Percentiles rank a stretch among this genome's conserved stretches.
phyloP scores from a whole-genome alignment of 352 stramenopile genomes.

The Pythium volutum region DNA sequence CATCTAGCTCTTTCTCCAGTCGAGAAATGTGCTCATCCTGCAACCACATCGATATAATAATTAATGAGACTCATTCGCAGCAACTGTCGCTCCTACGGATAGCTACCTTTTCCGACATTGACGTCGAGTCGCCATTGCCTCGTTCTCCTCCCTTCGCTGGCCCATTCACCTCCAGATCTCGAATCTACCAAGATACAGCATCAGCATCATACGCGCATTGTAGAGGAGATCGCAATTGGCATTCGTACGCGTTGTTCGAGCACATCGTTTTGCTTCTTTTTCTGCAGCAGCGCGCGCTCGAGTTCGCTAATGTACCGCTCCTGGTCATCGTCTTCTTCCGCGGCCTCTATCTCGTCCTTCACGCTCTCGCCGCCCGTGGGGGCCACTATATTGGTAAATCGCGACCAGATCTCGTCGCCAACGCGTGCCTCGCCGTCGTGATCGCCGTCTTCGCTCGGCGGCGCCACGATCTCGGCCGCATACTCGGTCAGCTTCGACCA shows the following conservation, averaged over 20 bases:
- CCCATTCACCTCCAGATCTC: conserved; percentile 26
- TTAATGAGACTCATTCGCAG: no score
- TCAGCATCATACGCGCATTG: not conserved
- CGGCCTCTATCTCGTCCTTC: conserved; percentile 15
- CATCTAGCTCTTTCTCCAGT: conserved; percentile 3
- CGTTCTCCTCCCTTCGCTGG: not conserved
- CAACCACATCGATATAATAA: no score
- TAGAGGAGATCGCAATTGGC: not conserved
- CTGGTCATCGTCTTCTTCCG: conserved; percentile 53
- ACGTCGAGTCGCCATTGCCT: not conserved
- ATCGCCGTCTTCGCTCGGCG: conserved; percentile 31
- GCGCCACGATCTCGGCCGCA: conserved; percentile 63
- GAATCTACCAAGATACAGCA: conserved; percentile 9
- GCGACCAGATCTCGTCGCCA: conserved; percentile 22
- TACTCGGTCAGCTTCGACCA: conserved; percentile 67
- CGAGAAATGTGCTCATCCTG: conserved; percentile 4
- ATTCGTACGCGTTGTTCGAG: conserved; percentile 42
- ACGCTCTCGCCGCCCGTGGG: not conserved
- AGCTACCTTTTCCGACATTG: conserved; percentile 15
- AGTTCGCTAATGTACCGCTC: conserved; percentile 80
- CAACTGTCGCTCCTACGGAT: not conserved
- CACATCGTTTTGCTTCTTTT: conserved; percentile 70
- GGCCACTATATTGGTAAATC: conserved; percentile 22
- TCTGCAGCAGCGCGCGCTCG: conserved; percentile 64
- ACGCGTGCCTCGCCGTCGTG: conserved; percentile 6